phyloP scores from a whole-genome alignment of 257 asterid species.

The Solanum tacnaense region DNA sequence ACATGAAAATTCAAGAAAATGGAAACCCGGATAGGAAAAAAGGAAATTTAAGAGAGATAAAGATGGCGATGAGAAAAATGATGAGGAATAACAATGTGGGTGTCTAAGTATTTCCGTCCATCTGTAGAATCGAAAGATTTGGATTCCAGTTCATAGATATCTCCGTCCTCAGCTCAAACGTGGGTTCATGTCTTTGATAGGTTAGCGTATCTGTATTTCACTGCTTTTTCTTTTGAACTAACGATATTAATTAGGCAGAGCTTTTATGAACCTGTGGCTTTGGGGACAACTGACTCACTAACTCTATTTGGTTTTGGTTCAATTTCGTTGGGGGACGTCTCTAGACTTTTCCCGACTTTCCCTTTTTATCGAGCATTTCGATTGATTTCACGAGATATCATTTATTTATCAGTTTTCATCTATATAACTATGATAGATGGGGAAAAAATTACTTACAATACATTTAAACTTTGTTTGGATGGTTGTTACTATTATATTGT shows the following conservation, averaged over 20 bases:
- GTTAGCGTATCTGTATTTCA: background rate
- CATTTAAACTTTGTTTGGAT: background rate
- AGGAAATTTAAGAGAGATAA: background rate
- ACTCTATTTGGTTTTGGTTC: background rate
- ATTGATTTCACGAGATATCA: too few relatives aligned
- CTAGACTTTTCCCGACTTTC: background rate
- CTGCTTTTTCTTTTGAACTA: background rate
- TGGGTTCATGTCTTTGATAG: background rate
- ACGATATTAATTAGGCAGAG: background rate
- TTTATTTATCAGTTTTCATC: too few relatives aligned
- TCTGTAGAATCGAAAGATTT: background rate
- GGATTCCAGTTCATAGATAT: background rate
- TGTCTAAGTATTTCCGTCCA: background rate
- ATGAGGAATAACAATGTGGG: background rate
- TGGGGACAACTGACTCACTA: background rate
- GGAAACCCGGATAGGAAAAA: background rate
- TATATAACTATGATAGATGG: too few relatives aligned
- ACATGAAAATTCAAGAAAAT: background rate
- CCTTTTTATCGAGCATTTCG: too few relatives aligned
- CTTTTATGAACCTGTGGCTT: background rate
- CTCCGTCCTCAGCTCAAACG: background rate
- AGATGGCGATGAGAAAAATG: background rate
- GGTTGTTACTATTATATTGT: background rate
- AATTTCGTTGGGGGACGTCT: background rate
- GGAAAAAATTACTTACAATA: background rate